A percentile compares a stretch with the other conserved stretches of the same genome.
Conservation (phyloP, 2,329 filamentous ascomycete species). For the Dothideomycetes sp. region DNA sequence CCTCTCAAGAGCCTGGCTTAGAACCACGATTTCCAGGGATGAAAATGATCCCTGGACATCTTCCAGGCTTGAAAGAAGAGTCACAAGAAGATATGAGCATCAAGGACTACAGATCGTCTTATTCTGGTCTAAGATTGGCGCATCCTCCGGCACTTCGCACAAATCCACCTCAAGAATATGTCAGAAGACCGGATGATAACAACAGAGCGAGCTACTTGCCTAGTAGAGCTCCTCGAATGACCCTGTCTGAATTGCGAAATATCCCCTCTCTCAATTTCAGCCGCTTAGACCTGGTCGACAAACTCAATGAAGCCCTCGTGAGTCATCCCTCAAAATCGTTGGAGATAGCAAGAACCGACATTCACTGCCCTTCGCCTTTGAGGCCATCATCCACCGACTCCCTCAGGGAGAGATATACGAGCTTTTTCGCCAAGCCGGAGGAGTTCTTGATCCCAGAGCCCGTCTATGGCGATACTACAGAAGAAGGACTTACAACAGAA, state of each 20-base stretch:
- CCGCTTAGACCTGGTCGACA: slow-evolving; percentile 33
- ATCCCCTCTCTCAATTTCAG: slow-evolving; percentile 39
- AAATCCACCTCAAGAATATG: background rate
- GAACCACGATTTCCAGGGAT: slow-evolving; percentile 15
- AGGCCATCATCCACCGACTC: slow-evolving; percentile 26
- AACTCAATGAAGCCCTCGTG: slow-evolving; percentile 33
- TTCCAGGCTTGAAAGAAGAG: slow-evolving; percentile 37
- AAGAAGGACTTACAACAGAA: background rate
- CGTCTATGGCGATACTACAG: slow-evolving; percentile 11
- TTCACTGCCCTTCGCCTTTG: slow-evolving; percentile 21
- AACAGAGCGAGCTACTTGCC: slow-evolving; percentile 3
- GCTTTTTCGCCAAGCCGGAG: slow-evolving; percentile 34
- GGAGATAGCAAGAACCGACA: slow-evolving; percentile 21
- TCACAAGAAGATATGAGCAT: slow-evolving; percentile 35
- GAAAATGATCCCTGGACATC: slow-evolving; percentile 16
- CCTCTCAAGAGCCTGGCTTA: too few relatives aligned
- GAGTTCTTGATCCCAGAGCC: slow-evolving; percentile 9
- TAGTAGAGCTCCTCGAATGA: slow-evolving; percentile 5
- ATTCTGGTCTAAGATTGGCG: slow-evolving; percentile 10
- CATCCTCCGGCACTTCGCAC: slow-evolving; percentile 9
- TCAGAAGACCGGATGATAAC: slow-evolving; percentile 1
- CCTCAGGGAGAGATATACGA: slow-evolving; percentile 33
- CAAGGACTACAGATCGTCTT: slow-evolving; percentile 11
- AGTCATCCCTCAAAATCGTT: slow-evolving; percentile 26
- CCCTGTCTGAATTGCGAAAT: slow-evolving; percentile 26